These are phyloP conservation scores for Ceratobasidium sp. DNA, from an alignment of 1,284 basidiomycete species.

Conservation along the genomic window DNA sequence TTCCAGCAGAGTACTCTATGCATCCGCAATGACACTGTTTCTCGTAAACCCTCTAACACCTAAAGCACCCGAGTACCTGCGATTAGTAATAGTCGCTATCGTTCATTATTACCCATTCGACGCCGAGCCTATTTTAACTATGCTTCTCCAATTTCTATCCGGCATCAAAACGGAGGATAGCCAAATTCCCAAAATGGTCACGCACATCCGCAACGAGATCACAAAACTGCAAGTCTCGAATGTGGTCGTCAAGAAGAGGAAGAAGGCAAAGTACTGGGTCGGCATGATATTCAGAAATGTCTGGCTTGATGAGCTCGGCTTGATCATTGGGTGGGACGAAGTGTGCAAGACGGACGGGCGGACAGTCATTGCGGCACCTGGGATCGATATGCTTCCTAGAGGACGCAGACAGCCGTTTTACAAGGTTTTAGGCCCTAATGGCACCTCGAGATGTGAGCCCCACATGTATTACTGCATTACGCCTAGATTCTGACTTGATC, in stretches of 20 bases:
- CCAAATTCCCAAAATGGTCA: constrained; percentile 2
- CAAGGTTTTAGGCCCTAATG: constrained; percentile 53
- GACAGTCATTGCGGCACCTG: constrained; percentile 59
- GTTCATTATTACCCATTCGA: constrained; percentile 36
- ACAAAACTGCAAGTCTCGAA: not conserved
- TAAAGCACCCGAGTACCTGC: constrained; percentile 7
- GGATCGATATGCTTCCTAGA: constrained; percentile 52
- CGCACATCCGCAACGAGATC: not conserved
- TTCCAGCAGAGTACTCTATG: not conserved
- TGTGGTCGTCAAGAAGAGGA: not conserved
- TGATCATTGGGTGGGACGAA: constrained; percentile 63
- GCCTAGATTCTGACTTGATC: not conserved
- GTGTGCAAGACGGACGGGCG: constrained; percentile 55
- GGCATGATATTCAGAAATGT: constrained; percentile 60
- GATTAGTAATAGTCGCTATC: constrained; percentile 19
- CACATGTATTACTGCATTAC: too few species aligned
- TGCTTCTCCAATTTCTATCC: constrained; percentile 20
- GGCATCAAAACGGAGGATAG: not conserved
- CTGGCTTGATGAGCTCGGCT: constrained; percentile 56
- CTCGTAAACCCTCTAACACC: constrained; percentile 1
- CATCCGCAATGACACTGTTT: constrained; percentile 4
- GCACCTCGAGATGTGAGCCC: constrained; percentile 56
- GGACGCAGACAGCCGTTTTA: constrained; percentile 65
- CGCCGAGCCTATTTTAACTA: constrained; percentile 33
- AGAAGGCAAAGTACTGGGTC: constrained; percentile 54